Base-by-base conservation (phyloP, 345 rosid genomes). In the Noccaea bulbosa region DNA sequence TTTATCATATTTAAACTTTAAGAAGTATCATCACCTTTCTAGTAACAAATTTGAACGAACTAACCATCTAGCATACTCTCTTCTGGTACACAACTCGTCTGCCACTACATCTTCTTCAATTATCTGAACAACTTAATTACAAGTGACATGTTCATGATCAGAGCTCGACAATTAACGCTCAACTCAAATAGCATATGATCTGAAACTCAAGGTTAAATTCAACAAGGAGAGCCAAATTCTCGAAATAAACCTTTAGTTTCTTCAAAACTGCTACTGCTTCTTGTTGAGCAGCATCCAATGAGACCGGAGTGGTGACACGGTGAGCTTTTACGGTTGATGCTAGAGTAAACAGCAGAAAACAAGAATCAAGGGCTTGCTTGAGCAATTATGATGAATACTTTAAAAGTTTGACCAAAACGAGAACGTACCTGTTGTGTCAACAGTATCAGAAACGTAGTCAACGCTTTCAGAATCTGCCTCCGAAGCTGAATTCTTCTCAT, bases 51-150 rank as follows among this genome's bases (percentile, higher is more conserved):
- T 85, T 27, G 83, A 75, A 54, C 75, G 73, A 79, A 90, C 83
- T 55, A 90, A 72, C 96, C 98, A 93, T 76, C 94, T 84, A 38
- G 89, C 94, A 73, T 86, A 93, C 73, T 90, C 96, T 79, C 94
- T 81, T 71, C 86, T 90, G 33, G 92, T 83, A 84, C 98, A 93
- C 71, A 93, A 78, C 45, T 85, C 92, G 11, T 85, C 84, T 47
- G 82, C 86, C 70, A 50, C 62, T 41, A 78, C 80, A 68, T 74
- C 82, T 22, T 87, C 92, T 79, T 86, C 88, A 72, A 87, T 72
- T 49, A 90, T 90, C 98, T 93, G 88, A 77, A 81, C 55, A 81
- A 47, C 82, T 81, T 81, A 77, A 71, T 67, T 44, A 74, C 71
- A 72, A 30, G 73, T 49, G 63, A 71, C 34, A 74, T 32, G 64